Conservation (phyloP, 768 basidiomycete genomes). For the Rhodosporidiobolus sp. region DNA sequence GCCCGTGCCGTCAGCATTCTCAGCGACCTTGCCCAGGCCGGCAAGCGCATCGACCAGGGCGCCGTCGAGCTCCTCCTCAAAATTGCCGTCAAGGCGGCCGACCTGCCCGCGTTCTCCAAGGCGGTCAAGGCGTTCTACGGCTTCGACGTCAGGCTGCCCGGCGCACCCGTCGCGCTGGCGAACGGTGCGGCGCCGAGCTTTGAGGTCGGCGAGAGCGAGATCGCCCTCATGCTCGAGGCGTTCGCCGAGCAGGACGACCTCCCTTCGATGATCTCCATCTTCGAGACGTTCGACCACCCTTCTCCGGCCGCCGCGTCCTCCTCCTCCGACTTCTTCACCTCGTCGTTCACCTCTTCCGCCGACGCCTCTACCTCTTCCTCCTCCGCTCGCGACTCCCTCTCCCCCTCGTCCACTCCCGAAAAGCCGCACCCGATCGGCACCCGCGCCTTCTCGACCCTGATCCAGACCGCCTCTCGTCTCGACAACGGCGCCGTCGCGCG, state of each 20-base stretch:
- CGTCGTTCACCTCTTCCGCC: constrained; percentile 9
- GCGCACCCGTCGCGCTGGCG: constrained; percentile 11
- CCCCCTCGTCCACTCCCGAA: not conserved
- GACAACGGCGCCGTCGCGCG: constrained; percentile 8
- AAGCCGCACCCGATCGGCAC: constrained; percentile 31
- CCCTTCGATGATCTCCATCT: constrained; percentile 21
- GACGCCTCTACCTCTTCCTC: not conserved
- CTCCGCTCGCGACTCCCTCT: not conserved
- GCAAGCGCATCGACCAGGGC: constrained; percentile 1
- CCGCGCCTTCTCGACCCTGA: constrained; percentile 23
- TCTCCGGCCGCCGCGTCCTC: not conserved
- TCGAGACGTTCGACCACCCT: constrained; percentile 31
- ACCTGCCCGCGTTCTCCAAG: constrained; percentile 12
- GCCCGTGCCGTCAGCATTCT: not conserved
- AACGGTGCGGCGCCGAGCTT: not conserved
- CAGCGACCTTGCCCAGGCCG: not conserved
- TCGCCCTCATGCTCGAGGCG: constrained; percentile 27
- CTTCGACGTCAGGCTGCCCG: constrained; percentile 29
- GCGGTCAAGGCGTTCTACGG: constrained; percentile 31
- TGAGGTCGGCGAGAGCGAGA: constrained; percentile 17
- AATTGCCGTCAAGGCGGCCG: constrained; percentile 23
- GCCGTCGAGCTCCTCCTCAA: constrained; percentile 16
- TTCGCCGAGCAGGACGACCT: constrained; percentile 30
- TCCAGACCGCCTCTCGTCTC: constrained; percentile 26
- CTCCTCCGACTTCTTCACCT: constrained; percentile 15